Evolutionary conservation across 73 alveolate species (phyloP).

Genomic region (Blepharisma stoltei): DNA sequence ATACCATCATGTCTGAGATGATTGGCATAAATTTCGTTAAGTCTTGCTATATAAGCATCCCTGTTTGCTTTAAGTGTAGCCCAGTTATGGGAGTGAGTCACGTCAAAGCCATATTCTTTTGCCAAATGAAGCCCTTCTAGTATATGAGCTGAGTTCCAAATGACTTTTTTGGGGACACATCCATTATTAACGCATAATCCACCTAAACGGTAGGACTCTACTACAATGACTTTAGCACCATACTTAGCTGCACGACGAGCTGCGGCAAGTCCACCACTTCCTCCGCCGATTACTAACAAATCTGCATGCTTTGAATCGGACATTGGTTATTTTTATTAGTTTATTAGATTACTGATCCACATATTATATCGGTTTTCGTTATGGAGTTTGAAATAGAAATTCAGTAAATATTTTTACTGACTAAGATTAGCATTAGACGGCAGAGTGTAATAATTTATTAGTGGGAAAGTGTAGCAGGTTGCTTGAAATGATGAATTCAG

Average conservation of each 20-base stretch:
- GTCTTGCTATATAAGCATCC: constrained; percentile 54
- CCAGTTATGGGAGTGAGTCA: constrained; percentile 37
- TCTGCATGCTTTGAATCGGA: constrained; percentile 31
- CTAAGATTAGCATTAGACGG: too few species aligned
- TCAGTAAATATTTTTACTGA: too few species aligned
- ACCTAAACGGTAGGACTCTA: constrained; percentile 91
- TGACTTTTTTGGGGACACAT: constrained; percentile 95
- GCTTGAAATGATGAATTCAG: too few species aligned
- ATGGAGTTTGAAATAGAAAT: too few species aligned
- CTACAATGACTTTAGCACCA: constrained; percentile 68
- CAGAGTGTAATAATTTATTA: too few species aligned
- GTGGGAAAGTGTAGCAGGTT: too few species aligned
- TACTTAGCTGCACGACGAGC: constrained; percentile 83
- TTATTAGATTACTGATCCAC: too few species aligned
- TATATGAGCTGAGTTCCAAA: constrained; percentile 62
- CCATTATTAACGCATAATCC: constrained; percentile 99
- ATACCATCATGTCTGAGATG: constrained; percentile 36
- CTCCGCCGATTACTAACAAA: constrained; percentile 96
- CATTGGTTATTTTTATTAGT: too few species aligned
- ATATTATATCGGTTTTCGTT: too few species aligned
- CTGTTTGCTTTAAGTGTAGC: constrained; percentile 40
- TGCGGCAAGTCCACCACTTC: constrained; percentile 98
- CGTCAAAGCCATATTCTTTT: constrained; percentile 49
- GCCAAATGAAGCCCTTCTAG: constrained; percentile 47
- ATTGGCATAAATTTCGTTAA: constrained; percentile 51